phyloP scores from a whole-genome alignment of 192 early-diverging fungal genomes.

The Pilobolus umbonatus region DNA sequence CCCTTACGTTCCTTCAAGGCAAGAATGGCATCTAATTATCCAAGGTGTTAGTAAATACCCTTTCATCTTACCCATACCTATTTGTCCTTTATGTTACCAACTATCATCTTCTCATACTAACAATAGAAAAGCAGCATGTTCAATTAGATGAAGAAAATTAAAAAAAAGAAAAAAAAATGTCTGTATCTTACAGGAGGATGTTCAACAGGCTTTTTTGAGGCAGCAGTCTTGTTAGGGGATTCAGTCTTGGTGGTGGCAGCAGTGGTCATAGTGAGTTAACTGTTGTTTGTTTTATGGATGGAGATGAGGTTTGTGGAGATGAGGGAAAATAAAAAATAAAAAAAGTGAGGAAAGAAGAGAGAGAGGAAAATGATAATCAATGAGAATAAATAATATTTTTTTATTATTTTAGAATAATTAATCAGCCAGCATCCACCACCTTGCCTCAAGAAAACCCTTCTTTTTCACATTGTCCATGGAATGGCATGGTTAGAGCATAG shows the following conservation, averaged over 20 bases:
- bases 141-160: not conserved
- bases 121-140: not conserved
- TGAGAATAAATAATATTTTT: too few species aligned
- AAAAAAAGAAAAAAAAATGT: not conserved
- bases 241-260: conserved; percentile 1
- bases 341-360: not conserved
- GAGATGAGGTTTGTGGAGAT: not conserved
- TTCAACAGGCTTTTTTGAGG: conserved; percentile 27
- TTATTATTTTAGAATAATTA: too few species aligned
- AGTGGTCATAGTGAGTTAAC: conserved; percentile 2
- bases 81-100: conserved; percentile 11
- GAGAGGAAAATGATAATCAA: too few species aligned
- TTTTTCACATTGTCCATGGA: too few species aligned
- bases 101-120: conserved; percentile 36
- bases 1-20: conserved; percentile 68
- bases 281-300: not conserved
- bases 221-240: conserved; percentile 9
- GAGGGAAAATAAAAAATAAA: not conserved
- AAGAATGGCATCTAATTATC: conserved; percentile 39
- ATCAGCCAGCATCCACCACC: too few species aligned
- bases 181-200: conserved; percentile 26
- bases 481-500: too few species aligned
- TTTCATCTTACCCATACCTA: too few species aligned
- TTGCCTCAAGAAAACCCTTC: too few species aligned
- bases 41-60: not conserved